Conservation (phyloP, 805 yeast species). For the Hanseniaspora mollemarum region DNA sequence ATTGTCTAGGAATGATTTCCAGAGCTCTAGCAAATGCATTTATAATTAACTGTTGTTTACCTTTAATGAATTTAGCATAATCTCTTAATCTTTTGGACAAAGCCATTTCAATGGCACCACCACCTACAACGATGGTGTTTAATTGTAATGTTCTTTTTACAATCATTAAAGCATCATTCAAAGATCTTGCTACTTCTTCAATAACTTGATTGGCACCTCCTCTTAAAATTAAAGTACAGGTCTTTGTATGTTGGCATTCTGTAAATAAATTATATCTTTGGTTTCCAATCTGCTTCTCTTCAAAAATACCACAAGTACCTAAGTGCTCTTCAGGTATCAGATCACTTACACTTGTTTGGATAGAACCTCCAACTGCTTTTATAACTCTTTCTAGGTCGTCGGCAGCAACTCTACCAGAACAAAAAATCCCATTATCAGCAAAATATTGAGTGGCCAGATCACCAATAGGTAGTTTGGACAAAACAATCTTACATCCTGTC, state of each 20-base stretch:
- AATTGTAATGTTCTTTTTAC: conserved; percentile 89
- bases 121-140: conserved; percentile 87
- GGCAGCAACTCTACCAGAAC: conserved; percentile 86
- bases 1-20: conserved; percentile 92
- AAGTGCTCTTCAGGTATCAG: conserved; percentile 51
- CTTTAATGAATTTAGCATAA: conserved; percentile 75
- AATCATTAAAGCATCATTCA: conserved; percentile 97
- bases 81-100: conserved; percentile 79
- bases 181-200: conserved; percentile 93
- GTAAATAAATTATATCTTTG: conserved; percentile 88
- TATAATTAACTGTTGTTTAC: conserved; percentile 88
- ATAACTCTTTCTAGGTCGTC: conserved; percentile 90
- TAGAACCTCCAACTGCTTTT: conserved; percentile 84
- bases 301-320: conserved; percentile 76
- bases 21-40: conserved; percentile 88
- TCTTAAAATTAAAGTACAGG: conserved; percentile 84
- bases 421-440: conserved; percentile 90
- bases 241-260: conserved; percentile 85
- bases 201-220: conserved; percentile 98
- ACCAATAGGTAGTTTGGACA: conserved; percentile 92
- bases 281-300: conserved; percentile 90
- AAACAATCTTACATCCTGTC: conserved; percentile 84
- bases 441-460: conserved; percentile 97
- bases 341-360: conserved; percentile 69
- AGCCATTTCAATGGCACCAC: conserved; percentile 99